phyloP scores from a whole-genome alignment of 2,329 filamentous ascomycete species.

The Amylocarpus encephaloides region DNA sequence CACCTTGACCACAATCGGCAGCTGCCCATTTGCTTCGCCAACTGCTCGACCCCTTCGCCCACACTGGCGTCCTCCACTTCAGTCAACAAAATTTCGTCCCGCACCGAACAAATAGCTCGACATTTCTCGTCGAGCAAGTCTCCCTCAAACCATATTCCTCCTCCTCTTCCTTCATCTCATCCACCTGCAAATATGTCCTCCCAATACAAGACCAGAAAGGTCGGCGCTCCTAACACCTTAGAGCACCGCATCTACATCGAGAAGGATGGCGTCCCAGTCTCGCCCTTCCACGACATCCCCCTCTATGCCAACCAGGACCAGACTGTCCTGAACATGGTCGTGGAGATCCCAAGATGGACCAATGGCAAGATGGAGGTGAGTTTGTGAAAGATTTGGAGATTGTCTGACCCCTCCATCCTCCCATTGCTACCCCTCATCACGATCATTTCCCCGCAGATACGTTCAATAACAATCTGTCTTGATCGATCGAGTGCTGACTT shows the following conservation, averaged over 20 bases:
- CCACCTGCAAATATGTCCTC: constrained; percentile 32
- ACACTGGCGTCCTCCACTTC: constrained; percentile 19
- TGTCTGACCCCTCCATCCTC: constrained; percentile 7
- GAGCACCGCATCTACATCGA: constrained; percentile 97
- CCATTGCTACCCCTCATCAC: constrained; percentile 16
- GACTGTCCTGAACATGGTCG: constrained; percentile 97
- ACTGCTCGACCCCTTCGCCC: constrained; percentile 5
- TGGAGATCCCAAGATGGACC: constrained; percentile 99
- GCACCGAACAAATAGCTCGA: constrained; percentile 38
- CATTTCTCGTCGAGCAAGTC: constrained; percentile 39
- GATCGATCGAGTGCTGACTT: background rate
- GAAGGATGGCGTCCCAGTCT: constrained; percentile 90
- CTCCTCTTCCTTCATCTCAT: constrained; percentile 6
- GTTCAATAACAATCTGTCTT: background rate
- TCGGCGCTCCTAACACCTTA: constrained; percentile 83
- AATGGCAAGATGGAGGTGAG: constrained; percentile 98
- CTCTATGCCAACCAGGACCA: constrained; percentile 96
- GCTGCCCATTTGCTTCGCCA: constrained; percentile 11
- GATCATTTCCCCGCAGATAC: background rate
- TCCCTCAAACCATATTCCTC: constrained; percentile 11
- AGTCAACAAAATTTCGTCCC: constrained; percentile 22
- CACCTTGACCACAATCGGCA: constrained; percentile 4
- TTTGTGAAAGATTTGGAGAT: constrained; percentile 19
- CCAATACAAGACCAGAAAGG: constrained; percentile 73
- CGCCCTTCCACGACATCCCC: constrained; percentile 97